Conservation (phyloP, 202 grass and related monocot species). For the Tripidium arundinaceum region DNA sequence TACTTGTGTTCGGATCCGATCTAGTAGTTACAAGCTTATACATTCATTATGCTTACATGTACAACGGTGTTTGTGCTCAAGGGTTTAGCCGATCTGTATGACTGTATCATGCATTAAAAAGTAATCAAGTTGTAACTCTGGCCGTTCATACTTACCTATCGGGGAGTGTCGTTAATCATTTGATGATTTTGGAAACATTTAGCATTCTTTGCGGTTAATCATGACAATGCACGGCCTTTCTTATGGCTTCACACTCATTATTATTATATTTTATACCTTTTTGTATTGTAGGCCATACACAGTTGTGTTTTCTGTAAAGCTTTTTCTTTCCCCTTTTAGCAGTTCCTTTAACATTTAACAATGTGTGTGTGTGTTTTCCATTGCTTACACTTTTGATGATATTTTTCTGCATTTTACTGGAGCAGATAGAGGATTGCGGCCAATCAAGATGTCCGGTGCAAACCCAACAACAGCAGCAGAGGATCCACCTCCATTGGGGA, state of each 20-base stretch:
- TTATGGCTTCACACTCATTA: neutral
- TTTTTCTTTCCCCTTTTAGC: neutral
- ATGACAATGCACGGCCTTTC: neutral
- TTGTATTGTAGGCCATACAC: neutral
- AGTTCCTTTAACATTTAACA: neutral
- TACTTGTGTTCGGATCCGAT: neutral
- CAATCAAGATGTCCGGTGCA: constrained; percentile 7
- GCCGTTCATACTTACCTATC: neutral
- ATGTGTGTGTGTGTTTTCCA: neutral
- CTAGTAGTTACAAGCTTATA: neutral
- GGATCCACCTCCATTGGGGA: constrained; percentile 10
- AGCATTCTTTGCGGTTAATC: neutral
- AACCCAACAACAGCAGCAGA: constrained; percentile 18
- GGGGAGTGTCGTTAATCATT: neutral
- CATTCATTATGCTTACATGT: too few species aligned
- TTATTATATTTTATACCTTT: neutral
- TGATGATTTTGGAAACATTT: neutral
- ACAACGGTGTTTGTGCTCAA: neutral
- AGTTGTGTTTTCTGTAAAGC: neutral
- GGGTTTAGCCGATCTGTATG: neutral
- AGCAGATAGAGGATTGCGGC: constrained; percentile 9
- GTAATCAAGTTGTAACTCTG: neutral
- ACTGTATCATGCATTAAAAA: neutral
- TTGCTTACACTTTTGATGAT: neutral
- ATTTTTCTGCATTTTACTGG: constrained; percentile 11